Percentiles rank a stretch among this genome's conserved stretches.
phyloP scores from a whole-genome alignment of 768 basidiomycete species.

The Dioszegia hungarica region DNA sequence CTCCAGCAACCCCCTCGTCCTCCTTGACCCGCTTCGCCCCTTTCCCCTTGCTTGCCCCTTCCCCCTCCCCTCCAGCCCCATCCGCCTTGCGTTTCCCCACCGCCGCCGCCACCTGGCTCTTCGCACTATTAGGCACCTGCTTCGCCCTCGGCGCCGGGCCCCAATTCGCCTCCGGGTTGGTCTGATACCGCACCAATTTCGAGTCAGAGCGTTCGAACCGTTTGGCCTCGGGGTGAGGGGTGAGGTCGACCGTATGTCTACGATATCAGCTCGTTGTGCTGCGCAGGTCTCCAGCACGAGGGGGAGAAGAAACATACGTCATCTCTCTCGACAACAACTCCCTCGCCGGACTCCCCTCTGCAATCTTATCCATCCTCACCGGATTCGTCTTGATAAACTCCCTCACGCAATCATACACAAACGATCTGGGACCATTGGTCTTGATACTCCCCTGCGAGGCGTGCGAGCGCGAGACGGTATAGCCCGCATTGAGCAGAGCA shows the following conservation, averaged over 20 bases:
- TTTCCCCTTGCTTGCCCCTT: too few species aligned
- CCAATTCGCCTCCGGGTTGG: constrained; percentile 88
- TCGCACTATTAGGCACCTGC: background rate
- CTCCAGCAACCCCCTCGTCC: too few species aligned
- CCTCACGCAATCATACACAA: constrained; percentile 76
- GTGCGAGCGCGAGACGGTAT: constrained; percentile 83
- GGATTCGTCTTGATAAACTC: constrained; percentile 79
- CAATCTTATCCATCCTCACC: constrained; percentile 75
- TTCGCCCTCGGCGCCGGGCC: constrained; percentile 62
- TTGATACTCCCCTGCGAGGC: constrained; percentile 84
- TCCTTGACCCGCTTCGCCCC: too few species aligned
- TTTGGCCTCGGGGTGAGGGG: constrained; percentile 61
- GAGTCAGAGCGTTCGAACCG: constrained; percentile 19
- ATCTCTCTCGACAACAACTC: constrained; percentile 65
- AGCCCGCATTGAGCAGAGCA: constrained; percentile 79
- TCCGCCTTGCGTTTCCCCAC: background rate
- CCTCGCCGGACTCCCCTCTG: constrained; percentile 66
- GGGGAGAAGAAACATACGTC: constrained; percentile 53
- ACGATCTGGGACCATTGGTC: constrained; percentile 68
- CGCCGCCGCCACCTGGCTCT: background rate
- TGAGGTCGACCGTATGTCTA: constrained; percentile 63
- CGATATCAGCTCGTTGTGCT: background rate
- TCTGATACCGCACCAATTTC: constrained; percentile 52
- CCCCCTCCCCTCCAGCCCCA: background rate
- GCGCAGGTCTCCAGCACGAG: too few species aligned